A percentile compares a stretch with the other conserved stretches of the same genome.
Conservation (phyloP, 2,329 filamentous ascomycete species). For the Colletotrichum caudatum region DNA sequence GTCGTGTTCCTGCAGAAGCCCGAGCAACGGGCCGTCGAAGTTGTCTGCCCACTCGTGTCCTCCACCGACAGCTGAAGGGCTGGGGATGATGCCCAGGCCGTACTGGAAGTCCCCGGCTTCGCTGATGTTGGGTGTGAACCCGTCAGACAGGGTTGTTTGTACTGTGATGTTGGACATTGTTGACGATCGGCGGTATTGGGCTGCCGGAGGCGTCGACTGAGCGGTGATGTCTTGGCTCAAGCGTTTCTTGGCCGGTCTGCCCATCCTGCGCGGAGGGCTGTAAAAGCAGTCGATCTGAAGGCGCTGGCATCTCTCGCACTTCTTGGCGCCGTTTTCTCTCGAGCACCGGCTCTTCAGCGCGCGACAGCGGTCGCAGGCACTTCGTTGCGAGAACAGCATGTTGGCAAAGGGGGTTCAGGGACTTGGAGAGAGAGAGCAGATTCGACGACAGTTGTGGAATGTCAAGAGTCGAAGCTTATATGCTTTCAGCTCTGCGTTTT, state of each 20-base stretch:
- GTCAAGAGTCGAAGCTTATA: conserved; percentile 30
- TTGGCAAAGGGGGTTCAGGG: not conserved
- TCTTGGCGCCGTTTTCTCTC: conserved; percentile 27
- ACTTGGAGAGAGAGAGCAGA: conserved; percentile 8
- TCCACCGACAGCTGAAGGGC: conserved; percentile 20
- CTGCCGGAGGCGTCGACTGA: not conserved
- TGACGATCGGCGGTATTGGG: conserved; percentile 23
- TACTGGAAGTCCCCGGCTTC: conserved; percentile 35
- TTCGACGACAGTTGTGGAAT: not conserved
- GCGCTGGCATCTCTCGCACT: conserved; percentile 39
- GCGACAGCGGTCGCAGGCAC: conserved; percentile 41
- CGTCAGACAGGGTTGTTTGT: conserved; percentile 20
- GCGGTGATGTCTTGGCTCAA: conserved; percentile 17
- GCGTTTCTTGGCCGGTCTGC: conserved; percentile 37
- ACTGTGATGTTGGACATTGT: conserved; percentile 33
- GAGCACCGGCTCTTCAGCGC: conserved; percentile 39
- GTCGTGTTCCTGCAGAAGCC: conserved; percentile 21
- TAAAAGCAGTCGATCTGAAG: conserved; percentile 39
- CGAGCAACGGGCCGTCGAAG: conserved; percentile 33
- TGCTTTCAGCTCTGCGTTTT: not conserved
- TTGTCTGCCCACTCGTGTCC: conserved; percentile 12
- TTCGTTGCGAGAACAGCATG: conserved; percentile 41
- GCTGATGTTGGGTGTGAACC: conserved; percentile 5
- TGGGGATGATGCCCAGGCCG: conserved; percentile 21
- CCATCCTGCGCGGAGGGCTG: conserved; percentile 37